These are phyloP conservation scores for Barnettozyma vustinii DNA, from an alignment of 805 yeast species.

Conservation along the genomic window DNA sequence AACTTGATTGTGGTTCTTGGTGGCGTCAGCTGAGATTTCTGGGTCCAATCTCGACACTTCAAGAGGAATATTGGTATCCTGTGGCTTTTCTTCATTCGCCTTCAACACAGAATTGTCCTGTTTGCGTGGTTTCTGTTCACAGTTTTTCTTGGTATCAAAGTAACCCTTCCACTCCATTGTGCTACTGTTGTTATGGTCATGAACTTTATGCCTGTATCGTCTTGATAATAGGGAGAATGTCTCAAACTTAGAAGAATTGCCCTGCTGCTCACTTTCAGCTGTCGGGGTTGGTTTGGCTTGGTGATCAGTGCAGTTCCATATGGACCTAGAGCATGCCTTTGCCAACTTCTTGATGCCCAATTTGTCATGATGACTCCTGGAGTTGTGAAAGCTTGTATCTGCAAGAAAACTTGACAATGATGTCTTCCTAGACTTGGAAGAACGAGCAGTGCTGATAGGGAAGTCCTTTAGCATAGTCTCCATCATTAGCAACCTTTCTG, in stretches of 20 bases:
- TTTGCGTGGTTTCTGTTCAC: background rate
- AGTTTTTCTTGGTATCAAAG: background rate
- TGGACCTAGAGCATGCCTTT: conserved; percentile 11
- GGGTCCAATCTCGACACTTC: background rate
- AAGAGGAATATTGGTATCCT: background rate
- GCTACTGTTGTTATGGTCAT: background rate
- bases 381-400: conserved; percentile 2
- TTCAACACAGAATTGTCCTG: background rate
- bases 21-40: background rate
- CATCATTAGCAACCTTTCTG: background rate
- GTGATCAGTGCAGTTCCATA: conserved; percentile 7
- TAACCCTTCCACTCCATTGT: background rate
- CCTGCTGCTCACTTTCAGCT: conserved; percentile 1
- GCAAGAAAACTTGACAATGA: conserved; percentile 14
- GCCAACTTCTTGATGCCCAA: conserved; percentile 16
- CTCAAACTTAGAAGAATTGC: conserved; percentile 11
- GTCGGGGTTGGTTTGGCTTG: background rate
- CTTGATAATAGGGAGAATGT: conserved; percentile 9
- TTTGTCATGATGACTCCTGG: conserved; percentile 7
- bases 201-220: conserved; percentile 2
- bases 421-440: conserved; percentile 15
- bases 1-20: conserved; percentile 1
- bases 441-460: conserved; percentile 8
- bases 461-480: conserved; percentile 2
- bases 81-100: background rate